These are phyloP conservation scores for Abelmoschus esculentus DNA, from an alignment of 345 rosid genomes.

Conservation along the genomic window DNA sequence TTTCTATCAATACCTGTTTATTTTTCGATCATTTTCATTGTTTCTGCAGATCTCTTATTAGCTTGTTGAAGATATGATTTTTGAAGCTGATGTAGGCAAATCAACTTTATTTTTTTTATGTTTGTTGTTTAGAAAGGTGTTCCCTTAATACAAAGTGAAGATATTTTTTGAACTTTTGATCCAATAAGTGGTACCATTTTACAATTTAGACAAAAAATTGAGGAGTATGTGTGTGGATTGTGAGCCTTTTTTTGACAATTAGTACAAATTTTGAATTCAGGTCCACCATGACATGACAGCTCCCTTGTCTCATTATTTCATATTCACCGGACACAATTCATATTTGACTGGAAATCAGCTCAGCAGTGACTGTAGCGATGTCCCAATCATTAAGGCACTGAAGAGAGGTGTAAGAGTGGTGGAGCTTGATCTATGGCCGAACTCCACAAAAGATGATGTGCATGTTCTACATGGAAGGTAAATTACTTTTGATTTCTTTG, in stretches of 20 bases:
- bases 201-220: background rate
- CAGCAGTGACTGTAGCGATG: constrained; percentile 88
- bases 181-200: background rate
- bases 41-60: background rate
- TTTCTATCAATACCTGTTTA: too few species aligned
- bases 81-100: background rate
- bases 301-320: constrained; percentile 81
- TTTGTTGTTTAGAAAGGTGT: background rate
- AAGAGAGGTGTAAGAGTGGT: constrained; percentile 76
- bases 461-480: constrained; percentile 92
- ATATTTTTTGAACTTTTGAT: background rate
- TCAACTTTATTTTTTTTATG: background rate
- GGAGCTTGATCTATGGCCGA: constrained; percentile 96
- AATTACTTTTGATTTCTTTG: background rate
- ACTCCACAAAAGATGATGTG: constrained; percentile 48
- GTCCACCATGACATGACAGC: constrained; percentile 82
- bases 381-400: constrained; percentile 74
- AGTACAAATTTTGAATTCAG: constrained; percentile 26
- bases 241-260: background rate
- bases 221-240: background rate
- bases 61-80: background rate
- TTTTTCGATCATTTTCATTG: background rate
- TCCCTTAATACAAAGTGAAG: background rate
- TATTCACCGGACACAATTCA: constrained; percentile 87
- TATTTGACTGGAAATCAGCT: constrained; percentile 93